phyloP scores from a whole-genome alignment of 1,139 yeast genomes.

The Magnusiomyces fungicola region DNA sequence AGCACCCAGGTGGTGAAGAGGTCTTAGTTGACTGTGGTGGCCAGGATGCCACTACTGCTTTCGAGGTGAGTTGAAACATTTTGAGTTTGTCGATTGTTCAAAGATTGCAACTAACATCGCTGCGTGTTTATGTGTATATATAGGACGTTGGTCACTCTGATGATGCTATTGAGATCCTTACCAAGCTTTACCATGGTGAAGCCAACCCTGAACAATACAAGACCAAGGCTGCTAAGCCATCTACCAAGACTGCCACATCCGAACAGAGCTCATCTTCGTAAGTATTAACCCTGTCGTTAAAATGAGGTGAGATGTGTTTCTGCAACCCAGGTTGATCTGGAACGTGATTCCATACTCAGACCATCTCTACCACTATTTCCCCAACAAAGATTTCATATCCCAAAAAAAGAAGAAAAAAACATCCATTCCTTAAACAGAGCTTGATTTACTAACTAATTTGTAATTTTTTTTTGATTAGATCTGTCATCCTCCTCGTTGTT shows the following conservation, averaged over 20 bases:
- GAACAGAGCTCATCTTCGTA: slow-evolving; percentile 14
- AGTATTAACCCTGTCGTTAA: slow-evolving; percentile 11
- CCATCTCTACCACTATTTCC: no score
- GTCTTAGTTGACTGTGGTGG: slow-evolving; percentile 90
- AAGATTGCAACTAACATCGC: not conserved
- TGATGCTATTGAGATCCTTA: slow-evolving; percentile 77
- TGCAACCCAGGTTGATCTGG: no score
- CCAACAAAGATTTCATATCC: no score
- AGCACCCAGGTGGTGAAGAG: slow-evolving; percentile 99
- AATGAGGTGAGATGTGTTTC: no score
- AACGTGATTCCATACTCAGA: no score
- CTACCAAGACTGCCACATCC: slow-evolving; percentile 1
- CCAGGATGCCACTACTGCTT: slow-evolving; percentile 86
- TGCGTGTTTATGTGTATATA: not conserved
- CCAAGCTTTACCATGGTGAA: slow-evolving; percentile 62
- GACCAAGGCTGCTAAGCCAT: slow-evolving; percentile 10
- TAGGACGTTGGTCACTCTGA: slow-evolving; percentile 94
- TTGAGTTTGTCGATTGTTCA: no score
- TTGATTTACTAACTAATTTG: no score
- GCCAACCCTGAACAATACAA: slow-evolving; percentile 38
- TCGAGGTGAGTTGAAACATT: slow-evolving; percentile 40
- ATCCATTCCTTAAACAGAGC: no score
- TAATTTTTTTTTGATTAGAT: no score
- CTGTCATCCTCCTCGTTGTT: slow-evolving; percentile 41
- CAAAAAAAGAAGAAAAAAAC: no score